These are phyloP conservation scores for Cryptosporidium viatorum DNA, from an alignment of 169 alveolate genomes.

Conservation along the genomic window DNA sequence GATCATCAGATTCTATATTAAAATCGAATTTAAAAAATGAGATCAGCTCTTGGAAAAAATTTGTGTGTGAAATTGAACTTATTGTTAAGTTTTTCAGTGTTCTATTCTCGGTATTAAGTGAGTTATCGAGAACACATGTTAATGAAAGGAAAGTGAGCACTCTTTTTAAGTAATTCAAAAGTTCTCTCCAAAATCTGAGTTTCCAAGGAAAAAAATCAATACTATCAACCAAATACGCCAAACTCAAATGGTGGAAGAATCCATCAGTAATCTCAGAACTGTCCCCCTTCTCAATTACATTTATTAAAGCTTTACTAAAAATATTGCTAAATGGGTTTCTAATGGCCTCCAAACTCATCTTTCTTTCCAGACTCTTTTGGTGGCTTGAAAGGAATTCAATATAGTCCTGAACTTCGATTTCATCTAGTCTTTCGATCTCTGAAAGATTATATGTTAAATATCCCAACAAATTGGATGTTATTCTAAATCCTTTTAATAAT, in stretches of 20 bases:
- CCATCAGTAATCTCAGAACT: not conserved
- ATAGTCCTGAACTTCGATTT: slow-evolving; percentile 10
- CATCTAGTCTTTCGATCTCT: not conserved
- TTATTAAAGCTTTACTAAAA: slow-evolving; percentile 4
- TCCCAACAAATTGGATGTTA: slow-evolving; percentile 2
- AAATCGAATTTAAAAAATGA: not conserved
- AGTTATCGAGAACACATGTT: not conserved
- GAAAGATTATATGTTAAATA: not conserved
- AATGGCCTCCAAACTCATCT: not conserved
- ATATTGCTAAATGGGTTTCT: slow-evolving; percentile 21
- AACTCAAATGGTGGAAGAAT: slow-evolving; percentile 12
- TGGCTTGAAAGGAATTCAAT: slow-evolving; percentile 6
- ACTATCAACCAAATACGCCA: slow-evolving; percentile 1
- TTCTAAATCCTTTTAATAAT: not conserved
- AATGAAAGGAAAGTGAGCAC: slow-evolving; percentile 5
- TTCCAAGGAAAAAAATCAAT: slow-evolving; percentile 41
- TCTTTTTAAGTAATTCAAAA: not conserved
- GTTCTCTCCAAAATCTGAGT: slow-evolving; percentile 7
- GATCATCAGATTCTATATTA: not conserved
- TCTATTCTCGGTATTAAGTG: not conserved
- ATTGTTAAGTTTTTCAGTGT: not conserved
- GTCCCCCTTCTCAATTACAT: slow-evolving; percentile 1
- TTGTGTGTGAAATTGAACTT: not conserved
- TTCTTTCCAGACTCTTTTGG: not conserved
- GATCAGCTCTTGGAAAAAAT: not conserved